Evolutionary conservation across 176 grass and related monocot species (phyloP).

Genomic region (Oryza glumipatula): DNA sequence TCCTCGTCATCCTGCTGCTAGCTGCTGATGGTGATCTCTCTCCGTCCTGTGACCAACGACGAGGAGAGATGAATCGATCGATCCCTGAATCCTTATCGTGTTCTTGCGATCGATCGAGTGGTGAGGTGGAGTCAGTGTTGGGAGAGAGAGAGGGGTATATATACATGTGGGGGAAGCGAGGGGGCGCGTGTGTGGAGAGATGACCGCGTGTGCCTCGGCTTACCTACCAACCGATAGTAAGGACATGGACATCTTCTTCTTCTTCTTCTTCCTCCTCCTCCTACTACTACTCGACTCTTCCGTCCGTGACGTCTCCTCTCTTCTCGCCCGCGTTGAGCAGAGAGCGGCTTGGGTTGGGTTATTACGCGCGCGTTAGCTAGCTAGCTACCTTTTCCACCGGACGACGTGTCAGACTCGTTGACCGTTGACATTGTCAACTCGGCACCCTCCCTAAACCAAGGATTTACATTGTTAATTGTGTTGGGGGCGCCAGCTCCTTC

Average conservation of each 20-base stretch:
- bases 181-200: constrained; percentile 8
- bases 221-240: constrained; percentile 8
- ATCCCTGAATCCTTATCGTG: no score
- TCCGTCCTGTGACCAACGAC: no score
- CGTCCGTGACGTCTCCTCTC: background rate
- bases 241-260: constrained; percentile 29
- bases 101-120: background rate
- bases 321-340: background rate
- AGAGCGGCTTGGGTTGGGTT: no score
- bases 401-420: background rate
- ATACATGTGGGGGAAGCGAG: background rate
- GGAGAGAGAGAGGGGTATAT: constrained; percentile 27
- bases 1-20: background rate
- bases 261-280: background rate
- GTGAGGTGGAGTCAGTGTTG: background rate
- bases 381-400: background rate
- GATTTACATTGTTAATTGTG: background rate
- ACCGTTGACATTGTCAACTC: background rate
- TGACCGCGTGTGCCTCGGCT: background rate
- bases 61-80: no score
- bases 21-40: background rate
- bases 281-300: background rate
- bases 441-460: background rate
- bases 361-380: no score
- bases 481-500: no score